Evolutionary conservation across 2,329 filamentous ascomycete genomes (phyloP).

Genomic region (Rosellinia necatrix): DNA sequence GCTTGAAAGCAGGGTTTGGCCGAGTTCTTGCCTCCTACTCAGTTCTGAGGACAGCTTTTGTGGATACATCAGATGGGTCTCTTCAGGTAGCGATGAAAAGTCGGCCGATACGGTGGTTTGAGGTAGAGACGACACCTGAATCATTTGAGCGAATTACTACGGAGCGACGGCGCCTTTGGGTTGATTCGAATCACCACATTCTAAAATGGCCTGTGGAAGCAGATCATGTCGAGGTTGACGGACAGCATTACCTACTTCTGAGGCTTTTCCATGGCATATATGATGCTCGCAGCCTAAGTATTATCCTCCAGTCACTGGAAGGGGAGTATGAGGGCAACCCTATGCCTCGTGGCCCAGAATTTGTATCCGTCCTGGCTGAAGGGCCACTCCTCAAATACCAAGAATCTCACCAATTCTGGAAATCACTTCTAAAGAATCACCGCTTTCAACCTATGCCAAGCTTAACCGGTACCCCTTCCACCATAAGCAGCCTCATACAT

Average conservation of each 20-base stretch:
- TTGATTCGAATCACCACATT: conserved; percentile 53
- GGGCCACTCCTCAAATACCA: conserved; percentile 65
- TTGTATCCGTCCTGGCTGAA: conserved; percentile 68
- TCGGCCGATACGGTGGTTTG: conserved; percentile 49
- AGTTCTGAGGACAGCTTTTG: conserved; percentile 74
- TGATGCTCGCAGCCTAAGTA: conserved; percentile 76
- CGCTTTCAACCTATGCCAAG: conserved; percentile 31
- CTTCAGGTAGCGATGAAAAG: conserved; percentile 70
- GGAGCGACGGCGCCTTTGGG: conserved; percentile 55
- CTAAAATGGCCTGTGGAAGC: conserved; percentile 59
- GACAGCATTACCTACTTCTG: conserved; percentile 55
- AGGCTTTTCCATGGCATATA: conserved; percentile 87
- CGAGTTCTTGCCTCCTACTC: conserved; percentile 56
- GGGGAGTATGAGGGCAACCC: conserved; percentile 51
- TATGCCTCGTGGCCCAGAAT: conserved; percentile 53
- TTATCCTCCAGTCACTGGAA: conserved; percentile 66
- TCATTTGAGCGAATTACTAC: conserved; percentile 43
- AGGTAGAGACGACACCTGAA: conserved; percentile 38
- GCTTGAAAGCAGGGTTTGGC: conserved; percentile 63
- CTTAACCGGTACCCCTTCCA: conserved; percentile 8
- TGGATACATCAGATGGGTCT: conserved; percentile 74
- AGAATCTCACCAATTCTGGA: conserved; percentile 67
- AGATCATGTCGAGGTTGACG: conserved; percentile 43
- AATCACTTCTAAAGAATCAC: conserved; percentile 52
- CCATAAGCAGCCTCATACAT: conserved; percentile 31